phyloP scores from a whole-genome alignment of 768 basidiomycete species.

The Clitopilus hobsonii region DNA sequence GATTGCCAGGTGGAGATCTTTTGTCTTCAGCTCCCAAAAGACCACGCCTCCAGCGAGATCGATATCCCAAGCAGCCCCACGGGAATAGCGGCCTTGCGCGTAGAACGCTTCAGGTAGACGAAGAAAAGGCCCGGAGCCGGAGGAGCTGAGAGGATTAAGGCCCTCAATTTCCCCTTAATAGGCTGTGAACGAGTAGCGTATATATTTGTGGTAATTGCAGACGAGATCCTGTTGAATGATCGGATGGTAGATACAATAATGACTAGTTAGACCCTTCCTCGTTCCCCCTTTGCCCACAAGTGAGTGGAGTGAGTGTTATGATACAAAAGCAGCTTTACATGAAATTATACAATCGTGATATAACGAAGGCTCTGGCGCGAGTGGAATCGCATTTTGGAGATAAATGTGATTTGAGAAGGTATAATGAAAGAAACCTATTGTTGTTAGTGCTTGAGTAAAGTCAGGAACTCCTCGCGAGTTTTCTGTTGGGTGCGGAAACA shows the following conservation, averaged over 20 bases:
- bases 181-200: not conserved
- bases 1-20: conserved; percentile 22
- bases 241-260: not conserved
- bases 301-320: not conserved
- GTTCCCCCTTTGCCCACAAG: not conserved
- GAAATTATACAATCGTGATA: not conserved
- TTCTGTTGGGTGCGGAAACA: conserved; percentile 99
- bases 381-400: conserved; percentile 13
- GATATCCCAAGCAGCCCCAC: conserved; percentile 35
- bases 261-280: not conserved
- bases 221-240: not conserved
- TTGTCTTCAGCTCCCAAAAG: conserved; percentile 48
- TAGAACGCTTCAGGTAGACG: conserved; percentile 42
- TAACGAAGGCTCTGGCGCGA: conserved; percentile 2
- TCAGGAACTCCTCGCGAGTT: conserved; percentile 95
- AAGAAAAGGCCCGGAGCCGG: not conserved
- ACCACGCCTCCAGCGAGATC: conserved; percentile 51
- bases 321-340: not conserved
- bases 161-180: not conserved
- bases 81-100: conserved; percentile 37
- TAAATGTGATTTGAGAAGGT: not conserved
- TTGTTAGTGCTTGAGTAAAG: conserved; percentile 59
- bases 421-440: conserved; percentile 5
- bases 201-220: not conserved
- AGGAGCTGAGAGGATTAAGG: not conserved